Evolutionary conservation across 2,329 filamentous ascomycete species (phyloP), one percentile per base, ranked within the genome.

Genomic region (Balansia obtecta): DNA sequence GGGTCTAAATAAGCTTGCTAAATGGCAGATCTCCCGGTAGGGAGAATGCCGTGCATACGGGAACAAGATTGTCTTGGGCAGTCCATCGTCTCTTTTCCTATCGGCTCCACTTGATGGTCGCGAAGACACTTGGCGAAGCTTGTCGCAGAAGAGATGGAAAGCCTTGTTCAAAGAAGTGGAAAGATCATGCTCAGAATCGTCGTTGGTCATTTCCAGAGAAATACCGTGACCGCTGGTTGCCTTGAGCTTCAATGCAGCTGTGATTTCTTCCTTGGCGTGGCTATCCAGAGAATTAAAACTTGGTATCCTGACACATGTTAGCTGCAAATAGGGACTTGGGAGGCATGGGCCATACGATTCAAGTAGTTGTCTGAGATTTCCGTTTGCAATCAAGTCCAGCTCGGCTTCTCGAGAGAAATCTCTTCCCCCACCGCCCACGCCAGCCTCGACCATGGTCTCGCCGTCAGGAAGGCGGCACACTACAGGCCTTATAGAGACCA

Each of bases 31-130:
- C 62, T 96, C 91, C 0, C 73, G 70, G 53, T 93, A 91, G 0
- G 88, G 95, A 0, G 91, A 94, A 64, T 97, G 91, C 1, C 91
- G 79, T 0, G 91, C 91, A 61, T 90, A 96, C 0, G 90, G 87
- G 56, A 95, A 96, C 0, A 63, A 68, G 3, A 83, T 77, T 0
- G 60, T 60, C 12, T 58, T 67, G 0, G 74, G 67, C 2, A 77
- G 60, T 0, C 2, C 55, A 32, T 41, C 44, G 34, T n/a, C 56
- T 6, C 48, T 46, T 3, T 16, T 34, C 6, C 33, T n/a, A 12
- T 37, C 13, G 20, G 32, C n/a, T 18, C 37, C 39, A 9, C 16
- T 16, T 10, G 12, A 12, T 2, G 16, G 38, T 2, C 34, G 33
- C 16, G 46, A 43, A 5, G 39, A n/a, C 12, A 12, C 39, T n/a